Evolutionary conservation across 1,284 basidiomycete species (phyloP), one percentile per base, ranked within the genome.

Genomic region (Cutaneotrichosporon sp.): DNA sequence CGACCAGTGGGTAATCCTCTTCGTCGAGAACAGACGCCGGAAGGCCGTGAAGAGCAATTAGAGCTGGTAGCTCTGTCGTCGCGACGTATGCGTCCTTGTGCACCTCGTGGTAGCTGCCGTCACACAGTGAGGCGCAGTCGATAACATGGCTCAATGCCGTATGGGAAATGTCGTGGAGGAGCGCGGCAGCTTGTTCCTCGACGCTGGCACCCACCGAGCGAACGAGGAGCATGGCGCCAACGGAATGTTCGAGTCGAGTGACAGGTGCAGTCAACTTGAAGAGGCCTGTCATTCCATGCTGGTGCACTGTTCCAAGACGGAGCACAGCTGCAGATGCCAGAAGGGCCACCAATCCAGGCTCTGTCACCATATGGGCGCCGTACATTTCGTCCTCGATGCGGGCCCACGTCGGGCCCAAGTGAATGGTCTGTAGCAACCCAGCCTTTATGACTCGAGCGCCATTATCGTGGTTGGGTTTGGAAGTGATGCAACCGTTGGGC

Each of bases 141-240:
- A 49, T 43, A 8, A 59, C 57, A 21, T 59, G 57, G 3, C 33
- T 39, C 22, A 59, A 48, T 3, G 46, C 57, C 2, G 57, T 59
- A 36, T 59, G 57, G 20, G 30, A 37, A 17, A 59, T 40, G 44
- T 59, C 57, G 45, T 59, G 57, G 13, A 59, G 45, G 9, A 59
- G 51, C 2, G 51, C 57, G 8, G 53, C 49, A 4, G 46, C 51
- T n/a, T 59, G 57, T n/a, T 59, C 57, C 2, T 39, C 40, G n/a
- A 59, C 40, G 14, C 23, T 43, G 14, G 30, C 57, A 13, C 57
- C 57, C 1, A 49, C 57, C 4, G 18, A 7, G 14, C 57, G 51
- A 2, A 59, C 57, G 14, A 59, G 54, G 9, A 59, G 22, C 54
- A 59, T 44, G 1, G 57, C 57, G 9, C 57, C 57, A n/a, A 59